Percentiles rank a stretch among this genome's conserved stretches.
phyloP scores from a whole-genome alignment of 1,139 yeast genomes.

The Nakaseomyces bracarensis region DNA sequence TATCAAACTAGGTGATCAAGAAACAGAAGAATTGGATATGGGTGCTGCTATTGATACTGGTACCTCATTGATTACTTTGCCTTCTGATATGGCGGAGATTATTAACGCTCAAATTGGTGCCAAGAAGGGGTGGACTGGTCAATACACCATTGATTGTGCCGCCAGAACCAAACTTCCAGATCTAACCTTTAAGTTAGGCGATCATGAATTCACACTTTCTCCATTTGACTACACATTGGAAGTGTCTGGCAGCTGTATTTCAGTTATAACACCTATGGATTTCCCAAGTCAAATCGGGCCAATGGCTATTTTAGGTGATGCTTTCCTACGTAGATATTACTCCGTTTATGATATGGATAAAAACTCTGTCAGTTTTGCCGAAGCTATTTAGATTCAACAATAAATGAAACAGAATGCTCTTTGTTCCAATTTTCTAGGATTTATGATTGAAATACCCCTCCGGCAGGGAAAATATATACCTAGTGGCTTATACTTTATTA shows the following conservation, averaged over 20 bases:
- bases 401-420: too few relatives aligned
- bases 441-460: not conserved
- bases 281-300: slow-evolving; percentile 97
- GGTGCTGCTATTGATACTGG: slow-evolving; percentile 99
- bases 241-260: slow-evolving; percentile 87
- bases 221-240: slow-evolving; percentile 90
- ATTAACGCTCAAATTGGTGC: slow-evolving; percentile 95
- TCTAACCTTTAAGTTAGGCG: slow-evolving; percentile 78
- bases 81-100: slow-evolving; percentile 90
- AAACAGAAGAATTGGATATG: slow-evolving; percentile 62
- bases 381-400: slow-evolving; percentile 37
- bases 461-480: not conserved
- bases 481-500: not conserved
- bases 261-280: slow-evolving; percentile 95
- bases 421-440: not conserved
- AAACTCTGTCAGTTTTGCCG: slow-evolving; percentile 90
- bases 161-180: slow-evolving; percentile 79
- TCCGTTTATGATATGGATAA: slow-evolving; percentile 85
- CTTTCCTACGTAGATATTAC: slow-evolving; percentile 91
- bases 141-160: slow-evolving; percentile 85
- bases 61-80: slow-evolving; percentile 89
- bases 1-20: slow-evolving; percentile 83
- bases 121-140: slow-evolving; percentile 93
- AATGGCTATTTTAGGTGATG: slow-evolving; percentile 91
- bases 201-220: slow-evolving; percentile 80